These are phyloP conservation scores for Sarcodon aspratus DNA, from an alignment of 768 basidiomycete genomes.

Conservation along the genomic window DNA sequence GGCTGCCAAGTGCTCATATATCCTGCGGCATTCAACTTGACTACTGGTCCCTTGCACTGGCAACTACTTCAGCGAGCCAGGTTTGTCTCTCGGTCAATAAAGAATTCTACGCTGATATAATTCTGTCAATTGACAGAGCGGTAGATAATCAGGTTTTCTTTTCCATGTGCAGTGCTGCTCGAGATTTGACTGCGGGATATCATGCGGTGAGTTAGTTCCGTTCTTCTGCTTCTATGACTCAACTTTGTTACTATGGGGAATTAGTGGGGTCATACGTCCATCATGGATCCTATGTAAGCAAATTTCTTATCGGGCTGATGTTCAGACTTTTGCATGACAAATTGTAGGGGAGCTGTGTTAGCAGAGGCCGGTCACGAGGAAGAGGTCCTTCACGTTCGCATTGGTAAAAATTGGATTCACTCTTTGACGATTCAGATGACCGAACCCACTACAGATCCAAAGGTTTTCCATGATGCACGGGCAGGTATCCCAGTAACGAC, in stretches of 20 bases:
- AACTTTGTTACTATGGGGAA: not conserved
- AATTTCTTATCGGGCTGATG: constrained; percentile 2
- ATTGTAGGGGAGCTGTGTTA: constrained; percentile 58
- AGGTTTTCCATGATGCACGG: constrained; percentile 52
- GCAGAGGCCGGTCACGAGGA: constrained; percentile 68
- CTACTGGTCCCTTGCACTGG: constrained; percentile 96
- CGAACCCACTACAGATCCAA: constrained; percentile 41
- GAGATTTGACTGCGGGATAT: constrained; percentile 71
- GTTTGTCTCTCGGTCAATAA: constrained; percentile 25
- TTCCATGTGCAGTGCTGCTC: constrained; percentile 91
- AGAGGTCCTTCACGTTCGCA: constrained; percentile 66
- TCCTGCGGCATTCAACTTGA: constrained; percentile 91
- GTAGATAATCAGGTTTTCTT: constrained; percentile 97
- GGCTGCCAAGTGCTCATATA: constrained; percentile 86
- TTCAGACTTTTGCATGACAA: not conserved
- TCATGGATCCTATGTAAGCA: constrained; percentile 75
- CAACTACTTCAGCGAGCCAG: constrained; percentile 79
- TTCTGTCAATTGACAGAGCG: constrained; percentile 44
- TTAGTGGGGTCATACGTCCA: constrained; percentile 85
- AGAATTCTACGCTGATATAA: not conserved
- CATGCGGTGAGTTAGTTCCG: constrained; percentile 55
- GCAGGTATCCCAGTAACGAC: constrained; percentile 84
- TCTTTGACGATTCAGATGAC: not conserved
- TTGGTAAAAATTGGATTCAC: constrained; percentile 44
- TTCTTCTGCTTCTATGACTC: not conserved